A percentile compares a stretch with the other conserved stretches of the same genome.
These are phyloP conservation scores for Mucor circinelloides DNA, from an alignment of 371 early-diverging fungal species.

Conservation along the genomic window DNA sequence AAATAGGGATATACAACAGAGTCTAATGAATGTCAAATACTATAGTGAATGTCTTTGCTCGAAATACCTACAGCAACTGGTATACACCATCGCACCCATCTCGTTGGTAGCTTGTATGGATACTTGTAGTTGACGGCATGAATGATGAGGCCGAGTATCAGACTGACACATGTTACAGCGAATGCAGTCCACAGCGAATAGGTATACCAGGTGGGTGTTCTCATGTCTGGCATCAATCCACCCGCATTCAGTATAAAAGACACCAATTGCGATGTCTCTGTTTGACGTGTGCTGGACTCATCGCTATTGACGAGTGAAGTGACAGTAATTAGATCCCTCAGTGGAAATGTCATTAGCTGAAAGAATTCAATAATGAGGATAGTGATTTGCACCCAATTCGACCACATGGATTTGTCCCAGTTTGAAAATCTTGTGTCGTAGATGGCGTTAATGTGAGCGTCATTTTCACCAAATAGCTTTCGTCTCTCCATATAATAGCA, in stretches of 20 bases:
- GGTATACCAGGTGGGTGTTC: slow-evolving; percentile 53
- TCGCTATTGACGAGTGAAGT: slow-evolving; percentile 17
- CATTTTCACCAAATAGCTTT: slow-evolving; percentile 42
- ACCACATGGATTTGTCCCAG: slow-evolving; percentile 49
- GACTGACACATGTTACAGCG: slow-evolving; percentile 27
- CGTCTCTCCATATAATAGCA: slow-evolving; percentile 51
- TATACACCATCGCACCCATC: slow-evolving; percentile 65
- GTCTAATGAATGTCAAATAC: slow-evolving; percentile 24
- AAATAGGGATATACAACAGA: slow-evolving; percentile 48
- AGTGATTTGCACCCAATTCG: slow-evolving; percentile 61
- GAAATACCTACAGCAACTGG: slow-evolving; percentile 54
- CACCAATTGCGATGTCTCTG: slow-evolving; percentile 25
- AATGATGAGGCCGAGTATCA: slow-evolving; percentile 35
- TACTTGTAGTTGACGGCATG: slow-evolving; percentile 42
- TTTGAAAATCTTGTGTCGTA: slow-evolving; percentile 43
- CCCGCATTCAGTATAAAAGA: slow-evolving; percentile 45
- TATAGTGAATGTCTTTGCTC: neutral
- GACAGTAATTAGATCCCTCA: slow-evolving; percentile 55
- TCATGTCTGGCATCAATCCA: slow-evolving; percentile 53
- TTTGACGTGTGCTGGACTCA: neutral
- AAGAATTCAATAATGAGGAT: slow-evolving; percentile 64
- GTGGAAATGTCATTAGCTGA: slow-evolving; percentile 58
- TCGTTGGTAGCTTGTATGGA: slow-evolving; percentile 46
- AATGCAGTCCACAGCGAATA: slow-evolving; percentile 53
- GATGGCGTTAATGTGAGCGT: slow-evolving; percentile 46